Evolutionary conservation across 1,139 yeast genomes (phyloP).

Genomic region (Maudiozyma humilis): DNA sequence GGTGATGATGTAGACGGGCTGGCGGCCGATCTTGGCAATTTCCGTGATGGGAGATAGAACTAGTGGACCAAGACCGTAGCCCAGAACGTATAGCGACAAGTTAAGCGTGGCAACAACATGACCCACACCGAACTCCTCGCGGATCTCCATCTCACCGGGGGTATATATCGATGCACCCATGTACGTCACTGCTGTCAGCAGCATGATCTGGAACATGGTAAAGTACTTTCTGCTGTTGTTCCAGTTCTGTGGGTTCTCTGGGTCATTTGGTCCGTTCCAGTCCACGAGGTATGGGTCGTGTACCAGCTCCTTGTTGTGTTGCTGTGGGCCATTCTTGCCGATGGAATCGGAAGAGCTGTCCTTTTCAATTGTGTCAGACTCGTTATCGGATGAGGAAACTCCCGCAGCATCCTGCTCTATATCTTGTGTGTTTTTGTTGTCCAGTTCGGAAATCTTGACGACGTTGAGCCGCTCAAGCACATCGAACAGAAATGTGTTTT

Average conservation of each 20-base stretch:
- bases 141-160: slow-evolving; percentile 36
- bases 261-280: slow-evolving; percentile 35
- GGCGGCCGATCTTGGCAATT: too few relatives aligned
- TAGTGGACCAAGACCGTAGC: slow-evolving; percentile 51
- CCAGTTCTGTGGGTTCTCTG: slow-evolving; percentile 51
- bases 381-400: neutral
- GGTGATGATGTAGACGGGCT: too few relatives aligned
- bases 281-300: slow-evolving; percentile 45
- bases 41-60: slow-evolving; percentile 46
- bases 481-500: slow-evolving; percentile 11
- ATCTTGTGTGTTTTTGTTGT: neutral
- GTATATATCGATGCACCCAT: slow-evolving; percentile 56
- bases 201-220: too few relatives aligned
- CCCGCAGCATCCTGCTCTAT: neutral
- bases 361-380: neutral
- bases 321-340: neutral
- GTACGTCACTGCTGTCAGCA: slow-evolving; percentile 47
- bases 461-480: slow-evolving; percentile 7
- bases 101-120: slow-evolving; percentile 15
- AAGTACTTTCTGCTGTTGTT: too few relatives aligned
- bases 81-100: slow-evolving; percentile 35
- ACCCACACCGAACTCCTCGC: slow-evolving; percentile 14
- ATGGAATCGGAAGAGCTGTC: neutral
- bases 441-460: slow-evolving; percentile 5
- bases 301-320: neutral